Base-by-base conservation (phyloP, 441 rosid species). In the Gossypium davidsonii region DNA sequence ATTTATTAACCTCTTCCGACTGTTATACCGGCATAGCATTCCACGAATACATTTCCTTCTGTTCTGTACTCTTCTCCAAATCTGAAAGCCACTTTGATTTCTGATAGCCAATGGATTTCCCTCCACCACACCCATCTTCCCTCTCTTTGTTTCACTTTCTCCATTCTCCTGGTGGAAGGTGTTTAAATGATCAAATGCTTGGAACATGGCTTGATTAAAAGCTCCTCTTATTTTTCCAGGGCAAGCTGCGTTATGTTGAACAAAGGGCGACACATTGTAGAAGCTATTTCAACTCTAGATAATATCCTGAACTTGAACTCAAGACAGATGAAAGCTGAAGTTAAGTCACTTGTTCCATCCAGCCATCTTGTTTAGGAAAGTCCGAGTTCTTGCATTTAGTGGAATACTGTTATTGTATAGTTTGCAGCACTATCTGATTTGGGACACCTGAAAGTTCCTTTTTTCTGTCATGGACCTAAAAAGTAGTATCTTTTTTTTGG, bases 241-340 rank as follows among this genome's bases (percentile, higher is more conserved):
- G 84, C 79, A 61, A 86, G 86, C 67, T 88, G 91, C 64, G 77
- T 90, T 59, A 90, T 88, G 92, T 73, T 88, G 74, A 88, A 90
- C 88, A 90, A 90, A 82, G 94, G 94, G 23, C 80, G 78, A 72
- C 75, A 88, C 76, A 56, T 86, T 1, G 86, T 77, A 51, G 80
- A 84, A 79, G 88, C 87, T 56, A 89, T 90, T 68, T 81, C 90
- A n/a, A 83, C 86, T 79, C 79, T 88, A 78, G 86, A 84, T 37
- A 79, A 73, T 48, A 86, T 88, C 48, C 85, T 90, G 64, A 81
- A 78, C 48, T 34, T 80, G 26, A 80, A 80, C 51, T 74, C 84
- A 44, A 48, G 26, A 0, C 61, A 76, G 72, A 82, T 74, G 74
- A 84, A 82, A 46, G 65, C 71, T 6, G 83, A 83, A 23, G 18